Percentiles rank a stretch among this genome's conserved stretches.
These are phyloP conservation scores for Epichloe coenophiala DNA, from an alignment of 2,329 filamentous ascomycete genomes.

Conservation along the genomic window DNA sequence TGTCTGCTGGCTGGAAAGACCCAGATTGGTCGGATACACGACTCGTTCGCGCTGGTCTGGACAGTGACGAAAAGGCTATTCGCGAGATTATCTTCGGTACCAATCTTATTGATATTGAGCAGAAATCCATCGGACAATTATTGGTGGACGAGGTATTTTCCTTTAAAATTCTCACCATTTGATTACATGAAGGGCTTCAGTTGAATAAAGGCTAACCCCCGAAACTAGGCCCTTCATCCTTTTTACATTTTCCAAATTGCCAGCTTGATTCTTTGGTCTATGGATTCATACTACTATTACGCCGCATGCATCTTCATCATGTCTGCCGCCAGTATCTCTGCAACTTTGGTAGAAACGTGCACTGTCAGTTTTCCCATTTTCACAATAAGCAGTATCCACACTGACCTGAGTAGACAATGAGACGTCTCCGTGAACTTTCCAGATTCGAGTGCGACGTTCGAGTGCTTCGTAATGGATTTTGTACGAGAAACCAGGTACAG, in stretches of 20 bases:
- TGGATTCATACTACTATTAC: conserved; percentile 97
- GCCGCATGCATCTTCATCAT: conserved; percentile 90
- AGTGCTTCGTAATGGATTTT: conserved; percentile 88
- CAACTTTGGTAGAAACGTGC: conserved; percentile 81
- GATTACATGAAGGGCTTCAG: neutral
- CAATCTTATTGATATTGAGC: conserved; percentile 85
- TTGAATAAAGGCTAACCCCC: neutral
- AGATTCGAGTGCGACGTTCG: conserved; percentile 91
- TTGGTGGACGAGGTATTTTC: conserved; percentile 66
- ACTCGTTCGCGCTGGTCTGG: conserved; percentile 63
- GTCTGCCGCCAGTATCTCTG: conserved; percentile 80
- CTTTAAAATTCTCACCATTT: neutral
- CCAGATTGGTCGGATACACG: conserved; percentile 72
- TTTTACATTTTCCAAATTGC: conserved; percentile 98
- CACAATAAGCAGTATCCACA: neutral
- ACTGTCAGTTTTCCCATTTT: conserved; percentile 37
- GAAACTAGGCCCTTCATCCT: conserved; percentile 66
- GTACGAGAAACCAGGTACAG: conserved; percentile 31
- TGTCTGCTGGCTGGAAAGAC: conserved; percentile 88
- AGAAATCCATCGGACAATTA: conserved; percentile 72
- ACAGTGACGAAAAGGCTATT: conserved; percentile 74
- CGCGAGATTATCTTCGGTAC: conserved; percentile 78
- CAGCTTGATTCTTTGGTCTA: conserved; percentile 83
- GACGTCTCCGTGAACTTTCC: conserved; percentile 77
- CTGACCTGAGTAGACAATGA: conserved; percentile 57